Conservation (phyloP, 352 stramenopile species). For the Albugo laibachii region DNA sequence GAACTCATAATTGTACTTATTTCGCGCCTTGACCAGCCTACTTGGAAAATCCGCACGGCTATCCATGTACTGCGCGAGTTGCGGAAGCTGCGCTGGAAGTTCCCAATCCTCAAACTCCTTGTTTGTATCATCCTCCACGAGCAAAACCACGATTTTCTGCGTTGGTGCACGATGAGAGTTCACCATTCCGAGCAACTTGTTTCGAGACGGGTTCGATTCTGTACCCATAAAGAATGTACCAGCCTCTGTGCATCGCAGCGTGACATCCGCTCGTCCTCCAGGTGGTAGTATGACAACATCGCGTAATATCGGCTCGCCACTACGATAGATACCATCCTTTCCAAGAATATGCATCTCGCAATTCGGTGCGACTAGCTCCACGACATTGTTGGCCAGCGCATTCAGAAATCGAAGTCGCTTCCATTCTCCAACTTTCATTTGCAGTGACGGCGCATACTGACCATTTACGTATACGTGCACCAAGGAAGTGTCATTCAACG, state of each 20-base stretch:
- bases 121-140: slow-evolving; percentile 16
- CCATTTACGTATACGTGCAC: slow-evolving; percentile 55
- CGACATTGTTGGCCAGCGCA: slow-evolving; percentile 65
- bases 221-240: slow-evolving; percentile 48
- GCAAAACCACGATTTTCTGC: slow-evolving; percentile 35
- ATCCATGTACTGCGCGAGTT: slow-evolving; percentile 39
- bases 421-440: slow-evolving; percentile 26
- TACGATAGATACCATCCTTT: slow-evolving; percentile 51
- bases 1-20: slow-evolving; percentile 55
- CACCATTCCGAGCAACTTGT: slow-evolving; percentile 29
- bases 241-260: slow-evolving; percentile 20
- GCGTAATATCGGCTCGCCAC: slow-evolving; percentile 14
- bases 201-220: slow-evolving; percentile 30
- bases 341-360: slow-evolving; percentile 39
- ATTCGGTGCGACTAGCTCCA: slow-evolving; percentile 29
- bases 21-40: slow-evolving; percentile 13
- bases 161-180: slow-evolving; percentile 51
- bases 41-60: slow-evolving; percentile 2
- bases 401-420: slow-evolving; percentile 56
- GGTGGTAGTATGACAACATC: slow-evolving; percentile 38
- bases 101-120: slow-evolving; percentile 10
- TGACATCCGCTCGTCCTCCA: slow-evolving; percentile 39
- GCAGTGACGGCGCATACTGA: slow-evolving; percentile 36
- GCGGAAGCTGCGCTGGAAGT: slow-evolving; percentile 18
- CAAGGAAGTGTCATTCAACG: slow-evolving; percentile 49